Evolutionary conservation across 371 early-diverging fungal species (phyloP), one percentile per base, ranked within the genome.

Genomic region (Rhizopus sp.): DNA sequence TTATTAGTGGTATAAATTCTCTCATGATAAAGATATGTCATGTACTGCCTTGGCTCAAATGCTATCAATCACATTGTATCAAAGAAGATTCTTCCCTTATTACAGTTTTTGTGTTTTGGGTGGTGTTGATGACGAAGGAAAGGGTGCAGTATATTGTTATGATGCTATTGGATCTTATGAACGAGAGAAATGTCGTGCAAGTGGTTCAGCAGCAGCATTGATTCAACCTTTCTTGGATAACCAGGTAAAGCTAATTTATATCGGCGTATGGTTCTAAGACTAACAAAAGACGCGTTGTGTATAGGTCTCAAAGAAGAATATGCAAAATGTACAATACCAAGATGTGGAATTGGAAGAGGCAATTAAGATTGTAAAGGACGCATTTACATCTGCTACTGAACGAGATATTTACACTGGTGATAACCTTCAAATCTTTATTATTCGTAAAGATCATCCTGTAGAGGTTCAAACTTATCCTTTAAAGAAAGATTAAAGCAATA

Each of bases 391-490:
- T 30, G 99, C 99, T 33, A 91, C 99, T 5, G 99, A 99, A 79
- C 92, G 99, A 65, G 99, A 99, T 78, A 99, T 99, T 59, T 92
- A 99, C 80, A 99, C 99, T 13, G 99, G 99, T 63, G 99, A 99
- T 78, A 85, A 78, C 68, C 78, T 99, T 10, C 96, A 99, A 66
- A 86, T 99, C 61, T 97, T 89, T 71, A 83, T 95, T 41, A 84
- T 99, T 48, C 90, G 83, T 48, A 83, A 78, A 60, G 69, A 59
- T 15, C 85, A 86, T 7, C 93, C 93, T 30, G 88, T 95, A 38
- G 78, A 81, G 48, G 77, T 85, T 58, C 81, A 89, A 69, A 69
- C 70, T 59, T 76, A 83, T 64, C 83, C 80, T 37, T 80, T 99
- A 75, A 90, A 88, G 83, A 81, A 73, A 64, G 92, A 91, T 75